Conservation (phyloP, 208 protist genomes). For the Tritrichomonas musculus region DNA sequence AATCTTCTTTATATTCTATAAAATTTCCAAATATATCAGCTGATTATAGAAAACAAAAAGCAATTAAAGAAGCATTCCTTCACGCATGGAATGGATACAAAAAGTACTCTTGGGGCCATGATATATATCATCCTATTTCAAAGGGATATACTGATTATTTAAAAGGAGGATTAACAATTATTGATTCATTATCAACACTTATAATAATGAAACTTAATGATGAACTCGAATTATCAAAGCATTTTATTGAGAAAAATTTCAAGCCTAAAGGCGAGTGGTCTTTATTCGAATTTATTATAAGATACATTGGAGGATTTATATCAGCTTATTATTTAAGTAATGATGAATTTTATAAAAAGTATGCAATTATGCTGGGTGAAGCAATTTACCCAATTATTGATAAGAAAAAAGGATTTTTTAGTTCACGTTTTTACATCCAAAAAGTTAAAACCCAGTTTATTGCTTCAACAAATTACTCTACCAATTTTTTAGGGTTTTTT, state of each 20-base stretch:
- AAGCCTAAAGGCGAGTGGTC: background rate
- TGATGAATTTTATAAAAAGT: constrained; percentile 46
- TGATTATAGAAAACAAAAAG: background rate
- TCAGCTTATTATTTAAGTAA: constrained; percentile 56
- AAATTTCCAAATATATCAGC: background rate
- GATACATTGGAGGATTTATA: constrained; percentile 60
- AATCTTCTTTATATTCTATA: background rate
- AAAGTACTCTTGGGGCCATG: background rate
- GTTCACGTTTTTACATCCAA: background rate
- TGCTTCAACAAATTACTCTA: too few relatives aligned
- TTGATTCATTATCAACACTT: background rate
- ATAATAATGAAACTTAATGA: background rate
- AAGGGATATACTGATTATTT: background rate
- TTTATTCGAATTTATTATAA: constrained; percentile 65
- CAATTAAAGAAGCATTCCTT: background rate
- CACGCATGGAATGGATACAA: background rate
- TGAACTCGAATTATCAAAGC: background rate
- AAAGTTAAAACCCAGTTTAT: background rate
- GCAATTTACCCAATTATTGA: background rate
- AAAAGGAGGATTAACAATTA: background rate
- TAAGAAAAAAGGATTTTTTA: background rate
- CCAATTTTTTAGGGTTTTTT: too few relatives aligned
- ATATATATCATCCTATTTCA: background rate
- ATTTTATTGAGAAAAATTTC: background rate
- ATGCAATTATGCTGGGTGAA: background rate